Evolutionary conservation across 306 rosid genomes (phyloP).

Genomic region (Cucumis cinereus): DNA sequence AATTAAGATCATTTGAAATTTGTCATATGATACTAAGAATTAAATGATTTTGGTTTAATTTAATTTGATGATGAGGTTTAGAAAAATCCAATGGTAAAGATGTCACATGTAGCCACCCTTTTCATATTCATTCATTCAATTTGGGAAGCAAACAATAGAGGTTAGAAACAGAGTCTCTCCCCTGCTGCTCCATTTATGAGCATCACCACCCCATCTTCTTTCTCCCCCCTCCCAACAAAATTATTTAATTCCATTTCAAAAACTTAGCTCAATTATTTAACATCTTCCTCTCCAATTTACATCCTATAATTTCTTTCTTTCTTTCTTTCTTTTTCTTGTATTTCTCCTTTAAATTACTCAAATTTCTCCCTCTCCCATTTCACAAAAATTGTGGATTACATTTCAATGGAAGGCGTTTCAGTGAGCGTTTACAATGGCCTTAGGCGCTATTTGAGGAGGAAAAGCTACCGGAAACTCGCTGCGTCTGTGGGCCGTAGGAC

Average conservation of each 20-base stretch:
- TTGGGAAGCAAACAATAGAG: neutral
- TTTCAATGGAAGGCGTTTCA: constrained; percentile 44
- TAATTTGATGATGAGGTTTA: too few relatives aligned
- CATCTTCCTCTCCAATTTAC: neutral
- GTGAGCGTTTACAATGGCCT: constrained; percentile 26
- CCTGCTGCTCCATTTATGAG: neutral
- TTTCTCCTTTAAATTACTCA: neutral
- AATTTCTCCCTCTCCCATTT: constrained; percentile 2
- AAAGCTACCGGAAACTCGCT: constrained; percentile 30
- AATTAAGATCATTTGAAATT: too few relatives aligned
- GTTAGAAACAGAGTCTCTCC: neutral
- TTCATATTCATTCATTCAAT: neutral
- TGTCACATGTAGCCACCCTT: neutral
- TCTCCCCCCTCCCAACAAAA: neutral
- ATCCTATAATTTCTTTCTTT: neutral
- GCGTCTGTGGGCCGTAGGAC: constrained; percentile 13
- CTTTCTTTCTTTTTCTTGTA: too few relatives aligned
- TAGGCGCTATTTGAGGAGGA: constrained; percentile 38
- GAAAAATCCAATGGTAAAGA: too few relatives aligned
- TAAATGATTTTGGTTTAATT: neutral
- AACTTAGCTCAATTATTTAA: neutral
- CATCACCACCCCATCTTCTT: neutral
- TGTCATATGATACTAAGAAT: too few relatives aligned
- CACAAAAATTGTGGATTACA: neutral
- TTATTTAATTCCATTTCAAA: neutral